Conservation (phyloP, 2,329 filamentous ascomycete species). For the Coniella vitis region DNA sequence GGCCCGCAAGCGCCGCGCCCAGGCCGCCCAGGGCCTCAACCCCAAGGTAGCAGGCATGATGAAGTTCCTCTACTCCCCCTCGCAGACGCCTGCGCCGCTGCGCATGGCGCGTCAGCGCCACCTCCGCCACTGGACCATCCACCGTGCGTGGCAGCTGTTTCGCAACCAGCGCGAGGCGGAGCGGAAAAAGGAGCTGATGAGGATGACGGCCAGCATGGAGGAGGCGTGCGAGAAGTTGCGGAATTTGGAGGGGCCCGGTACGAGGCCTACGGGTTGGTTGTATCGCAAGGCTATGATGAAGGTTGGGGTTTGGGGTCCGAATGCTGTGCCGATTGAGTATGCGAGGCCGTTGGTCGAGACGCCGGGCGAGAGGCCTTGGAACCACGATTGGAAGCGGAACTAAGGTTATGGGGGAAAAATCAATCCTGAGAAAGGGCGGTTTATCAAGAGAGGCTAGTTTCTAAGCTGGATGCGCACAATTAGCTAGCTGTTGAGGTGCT, state of each 20-base stretch:
- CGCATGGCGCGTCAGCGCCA: constrained; percentile 81
- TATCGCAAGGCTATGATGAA: constrained; percentile 89
- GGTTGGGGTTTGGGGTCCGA: constrained; percentile 68
- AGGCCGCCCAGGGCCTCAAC: constrained; percentile 20
- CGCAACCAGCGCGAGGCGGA: constrained; percentile 59
- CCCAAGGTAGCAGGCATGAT: constrained; percentile 28
- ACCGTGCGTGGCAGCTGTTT: constrained; percentile 87
- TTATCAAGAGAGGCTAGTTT: too few species aligned
- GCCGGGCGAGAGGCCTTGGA: constrained; percentile 75
- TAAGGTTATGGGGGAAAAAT: not conserved
- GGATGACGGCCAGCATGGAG: constrained; percentile 76
- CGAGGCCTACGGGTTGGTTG: constrained; percentile 60
- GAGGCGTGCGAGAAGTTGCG: constrained; percentile 80
- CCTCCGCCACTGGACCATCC: constrained; percentile 97
- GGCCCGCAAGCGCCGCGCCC: constrained; percentile 13
- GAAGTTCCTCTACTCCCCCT: constrained; percentile 26
- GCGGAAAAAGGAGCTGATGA: constrained; percentile 64
- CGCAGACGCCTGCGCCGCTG: constrained; percentile 53
- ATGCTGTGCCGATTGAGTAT: constrained; percentile 86
- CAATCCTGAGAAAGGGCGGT: not conserved
- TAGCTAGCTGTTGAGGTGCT: too few species aligned
- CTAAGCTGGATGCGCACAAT: too few species aligned
- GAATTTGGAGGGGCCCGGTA: constrained; percentile 48
- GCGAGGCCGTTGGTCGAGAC: constrained; percentile 77
- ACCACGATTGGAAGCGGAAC: constrained; percentile 78